A percentile compares a stretch with the other conserved stretches of the same genome.
phyloP scores from a whole-genome alignment of 352 stramenopile species.

The Globisporangium megalacanthum region DNA sequence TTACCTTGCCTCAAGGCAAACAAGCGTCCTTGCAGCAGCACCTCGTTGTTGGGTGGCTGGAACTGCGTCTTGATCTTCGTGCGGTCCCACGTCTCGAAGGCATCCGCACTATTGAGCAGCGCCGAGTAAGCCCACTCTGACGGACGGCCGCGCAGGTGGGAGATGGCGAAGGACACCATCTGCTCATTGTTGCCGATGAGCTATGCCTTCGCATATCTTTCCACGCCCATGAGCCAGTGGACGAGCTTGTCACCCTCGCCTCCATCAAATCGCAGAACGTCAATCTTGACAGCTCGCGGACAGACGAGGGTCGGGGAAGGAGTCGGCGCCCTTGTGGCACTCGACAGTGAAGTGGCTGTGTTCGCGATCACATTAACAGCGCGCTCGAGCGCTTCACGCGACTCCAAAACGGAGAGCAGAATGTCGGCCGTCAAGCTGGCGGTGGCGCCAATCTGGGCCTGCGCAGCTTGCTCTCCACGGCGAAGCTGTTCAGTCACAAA shows the following conservation, averaged over 20 bases:
- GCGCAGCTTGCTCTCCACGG: too few species aligned
- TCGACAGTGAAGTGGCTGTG: too few species aligned
- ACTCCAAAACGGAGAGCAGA: too few species aligned
- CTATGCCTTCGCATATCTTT: not conserved
- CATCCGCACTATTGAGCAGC: not conserved
- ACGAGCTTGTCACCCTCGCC: not conserved
- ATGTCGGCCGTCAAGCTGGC: too few species aligned
- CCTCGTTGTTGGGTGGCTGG: constrained; percentile 2
- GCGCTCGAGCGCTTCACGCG: too few species aligned
- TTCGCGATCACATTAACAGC: too few species aligned
- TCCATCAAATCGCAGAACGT: not conserved
- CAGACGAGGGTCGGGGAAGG: too few species aligned
- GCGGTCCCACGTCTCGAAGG: not conserved
- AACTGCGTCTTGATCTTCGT: not conserved
- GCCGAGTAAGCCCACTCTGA: constrained; percentile 1
- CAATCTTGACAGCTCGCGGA: not conserved
- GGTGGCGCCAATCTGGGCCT: too few species aligned
- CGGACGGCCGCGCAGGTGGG: not conserved
- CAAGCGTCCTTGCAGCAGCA: constrained; percentile 3
- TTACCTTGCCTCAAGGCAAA: constrained; percentile 1
- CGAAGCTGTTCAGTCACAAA: too few species aligned
- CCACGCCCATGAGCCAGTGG: not conserved
- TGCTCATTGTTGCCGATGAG: not conserved
- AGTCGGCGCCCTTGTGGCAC: too few species aligned
- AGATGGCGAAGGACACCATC: not conserved